These are phyloP conservation scores for Trichoderma sp. DNA, from an alignment of 2,329 filamentous ascomycete species.

Conservation along the genomic window DNA sequence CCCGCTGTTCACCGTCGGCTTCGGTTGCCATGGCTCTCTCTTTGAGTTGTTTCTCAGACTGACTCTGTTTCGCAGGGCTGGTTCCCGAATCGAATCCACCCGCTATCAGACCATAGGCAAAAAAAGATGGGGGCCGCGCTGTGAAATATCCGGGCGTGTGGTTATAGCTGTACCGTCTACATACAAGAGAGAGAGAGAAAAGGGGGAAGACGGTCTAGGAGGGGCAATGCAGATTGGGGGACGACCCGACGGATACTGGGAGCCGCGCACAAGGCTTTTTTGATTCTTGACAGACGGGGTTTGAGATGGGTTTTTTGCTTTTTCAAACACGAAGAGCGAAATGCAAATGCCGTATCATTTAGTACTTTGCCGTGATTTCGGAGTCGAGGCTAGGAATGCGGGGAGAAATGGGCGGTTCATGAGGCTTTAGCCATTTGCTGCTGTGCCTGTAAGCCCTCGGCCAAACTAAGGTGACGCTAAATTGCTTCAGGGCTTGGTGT, in stretches of 20 bases:
- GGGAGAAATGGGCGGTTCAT: constrained; percentile 13
- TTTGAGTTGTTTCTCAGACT: neutral
- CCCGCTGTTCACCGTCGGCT: constrained; percentile 27
- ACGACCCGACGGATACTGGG: constrained; percentile 25
- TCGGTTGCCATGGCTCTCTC: constrained; percentile 17
- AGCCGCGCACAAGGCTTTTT: neutral
- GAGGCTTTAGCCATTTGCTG: constrained; percentile 8
- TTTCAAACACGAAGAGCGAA: constrained; percentile 1
- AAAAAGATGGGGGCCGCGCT: constrained; percentile 11
- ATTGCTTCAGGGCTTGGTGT: constrained; percentile 14
- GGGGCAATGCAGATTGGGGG: constrained; percentile 1
- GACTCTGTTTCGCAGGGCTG: neutral
- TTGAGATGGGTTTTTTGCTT: neutral
- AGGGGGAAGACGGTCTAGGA: neutral
- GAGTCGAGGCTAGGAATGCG: constrained; percentile 8
- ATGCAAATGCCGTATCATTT: neutral
- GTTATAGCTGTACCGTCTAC: neutral
- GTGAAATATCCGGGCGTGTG: constrained; percentile 16
- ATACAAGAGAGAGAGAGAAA: neutral
- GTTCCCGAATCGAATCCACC: constrained; percentile 2
- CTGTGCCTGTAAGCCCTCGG: neutral
- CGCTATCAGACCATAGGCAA: neutral
- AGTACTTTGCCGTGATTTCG: neutral
- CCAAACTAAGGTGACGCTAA: neutral
- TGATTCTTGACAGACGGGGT: neutral